Percentiles rank a stretch among this genome's conserved stretches.
Evolutionary conservation across 108 stramenopile genomes (phyloP).

Genomic region (Pseudonitzschia delicatissima): DNA sequence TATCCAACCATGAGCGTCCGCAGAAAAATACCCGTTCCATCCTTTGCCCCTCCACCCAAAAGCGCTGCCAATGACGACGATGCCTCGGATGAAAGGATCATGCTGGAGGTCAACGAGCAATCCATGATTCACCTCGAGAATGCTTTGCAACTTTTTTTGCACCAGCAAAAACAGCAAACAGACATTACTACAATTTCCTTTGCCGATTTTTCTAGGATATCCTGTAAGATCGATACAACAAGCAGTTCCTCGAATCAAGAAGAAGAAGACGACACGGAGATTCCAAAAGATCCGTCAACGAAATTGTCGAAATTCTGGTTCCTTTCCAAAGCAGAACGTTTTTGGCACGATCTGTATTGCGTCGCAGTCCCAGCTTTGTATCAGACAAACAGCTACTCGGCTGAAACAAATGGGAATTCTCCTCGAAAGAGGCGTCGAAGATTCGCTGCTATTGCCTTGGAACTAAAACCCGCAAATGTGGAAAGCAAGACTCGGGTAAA

Average conservation of each 20-base stretch:
- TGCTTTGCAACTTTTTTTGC: conserved; percentile 17
- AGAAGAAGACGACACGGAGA: not conserved
- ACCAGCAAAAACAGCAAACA: conserved; percentile 5
- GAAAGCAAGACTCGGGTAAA: not conserved
- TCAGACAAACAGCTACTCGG: too few relatives aligned
- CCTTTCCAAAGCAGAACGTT: conserved; percentile 8
- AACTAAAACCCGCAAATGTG: too few relatives aligned
- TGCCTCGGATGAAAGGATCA: not conserved
- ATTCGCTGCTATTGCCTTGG: too few relatives aligned
- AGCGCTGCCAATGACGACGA: not conserved
- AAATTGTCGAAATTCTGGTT: not conserved
- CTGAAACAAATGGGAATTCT: not conserved
- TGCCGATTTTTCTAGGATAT: conserved; percentile 10
- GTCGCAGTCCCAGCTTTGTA: conserved; percentile 14
- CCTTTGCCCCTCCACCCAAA: not conserved
- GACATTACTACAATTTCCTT: conserved; percentile 7
- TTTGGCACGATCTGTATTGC: conserved; percentile 34
- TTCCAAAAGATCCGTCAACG: not conserved
- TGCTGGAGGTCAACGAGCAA: conserved; percentile 10
- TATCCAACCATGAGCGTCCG: not conserved
- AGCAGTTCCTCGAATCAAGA: not conserved
- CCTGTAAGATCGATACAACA: conserved; percentile 4
- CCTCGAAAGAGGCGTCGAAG: not conserved
- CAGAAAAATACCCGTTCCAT: not conserved
- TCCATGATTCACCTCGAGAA: conserved; percentile 18